Evolutionary conservation across 805 yeast genomes (phyloP).

Genomic region (Zygoascus ofunaensis): DNA sequence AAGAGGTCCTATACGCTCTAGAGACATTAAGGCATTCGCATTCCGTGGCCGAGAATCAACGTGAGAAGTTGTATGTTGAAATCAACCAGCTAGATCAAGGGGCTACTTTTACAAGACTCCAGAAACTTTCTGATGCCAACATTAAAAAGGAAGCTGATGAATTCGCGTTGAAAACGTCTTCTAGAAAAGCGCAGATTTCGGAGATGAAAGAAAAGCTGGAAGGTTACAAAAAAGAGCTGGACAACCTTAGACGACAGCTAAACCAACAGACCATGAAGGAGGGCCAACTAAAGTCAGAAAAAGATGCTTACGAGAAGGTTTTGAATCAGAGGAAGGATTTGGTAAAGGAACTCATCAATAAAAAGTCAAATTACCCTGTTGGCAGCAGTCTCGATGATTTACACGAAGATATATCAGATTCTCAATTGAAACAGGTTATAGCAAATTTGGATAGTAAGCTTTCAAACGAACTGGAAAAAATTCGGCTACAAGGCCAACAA

Average conservation of each 20-base stretch:
- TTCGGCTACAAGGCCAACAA: conserved; percentile 18
- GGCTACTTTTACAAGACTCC: conserved; percentile 35
- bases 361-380: conserved; percentile 1
- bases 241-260: conserved; percentile 26
- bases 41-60: conserved; percentile 32
- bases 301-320: conserved; percentile 14
- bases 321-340: conserved; percentile 12
- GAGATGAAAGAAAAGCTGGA: conserved; percentile 5
- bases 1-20: conserved; percentile 53
- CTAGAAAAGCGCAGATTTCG: conserved; percentile 2
- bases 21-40: conserved; percentile 47
- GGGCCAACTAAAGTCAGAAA: conserved; percentile 47
- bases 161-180: conserved; percentile 30
- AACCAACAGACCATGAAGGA: conserved; percentile 37
- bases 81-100: conserved; percentile 35
- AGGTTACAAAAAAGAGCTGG: conserved; percentile 20
- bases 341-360: conserved; percentile 3
- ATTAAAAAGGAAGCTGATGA: conserved; percentile 34
- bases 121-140: conserved; percentile 38
- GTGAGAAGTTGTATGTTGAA: conserved; percentile 26
- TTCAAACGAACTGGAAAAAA: conserved; percentile 7
- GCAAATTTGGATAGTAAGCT: not conserved
- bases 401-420: not conserved
- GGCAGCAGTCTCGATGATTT: not conserved
- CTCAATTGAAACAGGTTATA: not conserved